These are phyloP conservation scores for Antrodiella citrinella DNA, from an alignment of 768 basidiomycete genomes.

Conservation along the genomic window DNA sequence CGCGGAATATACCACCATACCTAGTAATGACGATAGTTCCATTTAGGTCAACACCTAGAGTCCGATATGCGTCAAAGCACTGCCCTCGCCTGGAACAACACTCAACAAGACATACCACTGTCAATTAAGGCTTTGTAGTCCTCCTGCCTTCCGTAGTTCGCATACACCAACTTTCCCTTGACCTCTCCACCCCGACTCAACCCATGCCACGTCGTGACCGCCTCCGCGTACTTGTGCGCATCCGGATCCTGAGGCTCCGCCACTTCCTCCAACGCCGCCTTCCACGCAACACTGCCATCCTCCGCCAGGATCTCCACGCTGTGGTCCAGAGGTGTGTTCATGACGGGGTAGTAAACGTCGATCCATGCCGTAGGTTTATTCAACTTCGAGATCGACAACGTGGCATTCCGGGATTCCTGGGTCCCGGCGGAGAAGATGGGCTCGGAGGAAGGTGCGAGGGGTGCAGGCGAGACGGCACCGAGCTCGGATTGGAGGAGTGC, in stretches of 20 bases:
- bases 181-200: constrained; percentile 72
- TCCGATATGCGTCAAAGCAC: not conserved
- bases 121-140: constrained; percentile 63
- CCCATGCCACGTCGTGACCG: constrained; percentile 83
- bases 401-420: constrained; percentile 55
- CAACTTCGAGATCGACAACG: constrained; percentile 36
- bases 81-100: not conserved
- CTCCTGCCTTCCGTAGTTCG: constrained; percentile 68
- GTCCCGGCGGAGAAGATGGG: constrained; percentile 71
- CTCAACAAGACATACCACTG: constrained; percentile 17
- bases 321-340: constrained; percentile 71
- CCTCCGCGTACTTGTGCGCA: constrained; percentile 55
- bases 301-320: constrained; percentile 57
- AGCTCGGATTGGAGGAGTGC: constrained; percentile 61
- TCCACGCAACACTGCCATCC: constrained; percentile 49
- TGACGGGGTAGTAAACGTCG: constrained; percentile 79
- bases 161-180: constrained; percentile 65
- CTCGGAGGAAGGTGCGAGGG: constrained; percentile 20
- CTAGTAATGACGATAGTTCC: constrained; percentile 74
- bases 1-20: constrained; percentile 74
- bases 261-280: constrained; percentile 64
- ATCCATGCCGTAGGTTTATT: constrained; percentile 63
- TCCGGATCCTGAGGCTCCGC: constrained; percentile 71
- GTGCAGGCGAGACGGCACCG: constrained; percentile 33
- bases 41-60: constrained; percentile 58